Conservation (phyloP, 164 flowering plant genomes). For the grape (Vitis vinifera) region DNA sequence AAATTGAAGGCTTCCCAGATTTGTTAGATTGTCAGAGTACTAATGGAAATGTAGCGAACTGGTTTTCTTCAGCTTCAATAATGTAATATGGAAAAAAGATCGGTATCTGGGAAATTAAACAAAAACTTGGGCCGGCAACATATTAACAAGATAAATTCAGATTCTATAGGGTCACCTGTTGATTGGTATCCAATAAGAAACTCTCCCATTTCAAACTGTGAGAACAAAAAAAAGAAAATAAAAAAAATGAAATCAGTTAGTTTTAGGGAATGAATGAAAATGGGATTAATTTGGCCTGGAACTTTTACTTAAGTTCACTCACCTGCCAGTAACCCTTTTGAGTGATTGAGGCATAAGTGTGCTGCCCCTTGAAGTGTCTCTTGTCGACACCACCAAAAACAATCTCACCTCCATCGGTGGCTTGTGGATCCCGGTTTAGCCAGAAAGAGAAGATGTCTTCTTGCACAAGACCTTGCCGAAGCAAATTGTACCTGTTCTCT, state of each 20-base stretch:
- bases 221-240: slow-evolving; percentile 3
- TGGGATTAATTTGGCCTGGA: no score
- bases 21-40: no score
- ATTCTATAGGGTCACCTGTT: slow-evolving; percentile 40
- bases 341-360: slow-evolving; percentile 52
- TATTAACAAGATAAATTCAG: neutral
- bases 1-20: no score
- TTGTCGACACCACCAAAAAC: slow-evolving; percentile 48
- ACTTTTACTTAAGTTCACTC: neutral
- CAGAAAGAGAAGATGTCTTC: slow-evolving; percentile 49
- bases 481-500: slow-evolving; percentile 38
- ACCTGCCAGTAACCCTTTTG: slow-evolving; percentile 95
- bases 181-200: slow-evolving; percentile 60
- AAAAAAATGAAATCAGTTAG: neutral
- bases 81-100: neutral
- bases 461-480: slow-evolving; percentile 38
- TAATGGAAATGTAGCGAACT: no score
- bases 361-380: slow-evolving; percentile 39
- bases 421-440: slow-evolving; percentile 38
- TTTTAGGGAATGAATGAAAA: neutral
- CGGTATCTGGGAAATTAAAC: neutral
- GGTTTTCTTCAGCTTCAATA: slow-evolving; percentile 3
- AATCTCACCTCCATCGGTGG: slow-evolving; percentile 43
- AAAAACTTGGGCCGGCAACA: neutral
- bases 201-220: slow-evolving; percentile 86